These are phyloP conservation scores for Sideroxylon spinosum DNA, from an alignment of 179 eudicot species.

Conservation along the genomic window DNA sequence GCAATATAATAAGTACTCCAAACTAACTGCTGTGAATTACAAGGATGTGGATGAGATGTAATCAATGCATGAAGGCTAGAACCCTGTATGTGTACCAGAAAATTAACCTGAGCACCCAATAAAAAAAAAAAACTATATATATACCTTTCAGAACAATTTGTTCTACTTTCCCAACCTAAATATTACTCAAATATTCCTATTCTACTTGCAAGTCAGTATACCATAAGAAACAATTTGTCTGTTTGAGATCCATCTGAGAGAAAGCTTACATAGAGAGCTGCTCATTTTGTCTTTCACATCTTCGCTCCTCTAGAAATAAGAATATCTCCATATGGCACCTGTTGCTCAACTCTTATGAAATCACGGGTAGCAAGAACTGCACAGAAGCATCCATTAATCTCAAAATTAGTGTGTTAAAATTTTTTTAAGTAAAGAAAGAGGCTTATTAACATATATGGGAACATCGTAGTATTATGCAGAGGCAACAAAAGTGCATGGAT, in stretches of 20 bases:
- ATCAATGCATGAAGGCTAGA: conserved; percentile 2
- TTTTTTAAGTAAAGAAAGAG: not conserved
- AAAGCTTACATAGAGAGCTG: not conserved
- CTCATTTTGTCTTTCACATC: conserved; percentile 40
- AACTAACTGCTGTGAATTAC: not conserved
- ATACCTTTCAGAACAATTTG: not conserved
- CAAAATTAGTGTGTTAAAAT: not conserved
- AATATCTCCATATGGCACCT: conserved; percentile 66
- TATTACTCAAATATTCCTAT: conserved; percentile 8
- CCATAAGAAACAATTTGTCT: not conserved
- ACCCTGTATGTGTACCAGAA: not conserved
- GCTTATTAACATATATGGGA: not conserved
- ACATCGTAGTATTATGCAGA: too few relatives aligned
- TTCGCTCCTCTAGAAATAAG: conserved; percentile 73
- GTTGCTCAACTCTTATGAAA: conserved; percentile 61
- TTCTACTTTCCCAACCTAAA: conserved; percentile 7
- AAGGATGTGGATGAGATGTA: not conserved
- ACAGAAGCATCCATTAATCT: not conserved
- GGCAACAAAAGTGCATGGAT: not conserved
- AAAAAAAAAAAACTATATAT: not conserved
- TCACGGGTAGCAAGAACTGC: conserved; percentile 83
- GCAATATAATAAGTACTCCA: not conserved
- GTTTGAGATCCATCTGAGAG: not conserved
- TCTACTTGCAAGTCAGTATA: not conserved
- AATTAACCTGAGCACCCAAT: not conserved